Base-by-base conservation (phyloP, 352 stramenopile genomes). In the Phytophthora ohioensis region DNA sequence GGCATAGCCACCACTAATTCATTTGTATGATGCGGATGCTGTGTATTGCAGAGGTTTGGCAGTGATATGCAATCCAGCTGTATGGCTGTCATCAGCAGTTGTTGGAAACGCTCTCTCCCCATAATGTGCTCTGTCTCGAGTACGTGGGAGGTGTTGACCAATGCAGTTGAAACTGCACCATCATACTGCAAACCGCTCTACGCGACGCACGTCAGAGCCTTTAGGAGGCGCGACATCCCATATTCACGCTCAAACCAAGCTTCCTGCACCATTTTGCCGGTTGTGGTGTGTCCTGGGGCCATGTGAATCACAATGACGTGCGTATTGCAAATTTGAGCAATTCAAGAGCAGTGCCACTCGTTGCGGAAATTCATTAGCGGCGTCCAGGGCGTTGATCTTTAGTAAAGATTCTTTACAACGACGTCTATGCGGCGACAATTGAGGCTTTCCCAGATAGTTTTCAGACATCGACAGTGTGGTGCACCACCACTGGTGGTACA, bases 31-130 rank as follows among this genome's bases (percentile, higher is more conserved):
- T 62, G 49, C 30, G 39, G 12, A 12, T 15, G 31, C n/a, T 57
- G 2, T 58, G 58, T 67, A 43, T 43, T 30, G 63, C 54, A 65
- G 49, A 71, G 45, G 64, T 57, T 17, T 57, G 39, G 35, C 36
- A 39, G 15, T 49, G 41, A 63, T 64, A 48, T 62, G 41, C 17
- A 53, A 55, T 62, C 43, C 62, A 70, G 63, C 39, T 70, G 55
- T 59, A 69, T 71, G 64, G 63, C 53, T 65, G 12, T 35, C 38
- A 42, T 13, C 27, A 17, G 64, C 46, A 61, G 41, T 39, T 55
- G 49, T 56, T 46, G 31, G 42, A 30, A 41, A 52, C 58, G 27
- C 64, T 60, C 64, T 71, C 53, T 58, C 55, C 53, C 54, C 35
- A 43, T 53, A 49, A 41, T 17, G 31, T 35, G n/a, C 57, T 32